Evolutionary conservation across 345 rosid species (phyloP).

Genomic region (Theobroma cacao): DNA sequence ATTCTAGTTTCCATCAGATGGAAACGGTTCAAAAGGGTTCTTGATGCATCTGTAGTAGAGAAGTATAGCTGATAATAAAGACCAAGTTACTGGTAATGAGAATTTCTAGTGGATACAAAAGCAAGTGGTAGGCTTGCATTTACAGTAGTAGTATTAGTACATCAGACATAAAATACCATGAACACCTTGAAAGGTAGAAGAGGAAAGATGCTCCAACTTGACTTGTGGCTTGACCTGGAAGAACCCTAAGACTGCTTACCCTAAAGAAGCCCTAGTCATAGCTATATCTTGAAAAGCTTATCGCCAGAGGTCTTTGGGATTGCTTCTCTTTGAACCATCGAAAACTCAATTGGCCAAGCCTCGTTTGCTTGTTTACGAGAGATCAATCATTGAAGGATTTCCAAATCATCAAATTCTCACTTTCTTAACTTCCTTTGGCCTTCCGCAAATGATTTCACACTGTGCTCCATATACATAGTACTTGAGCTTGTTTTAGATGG

Average conservation of each 20-base stretch:
- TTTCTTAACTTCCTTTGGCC: background rate
- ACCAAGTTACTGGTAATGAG: background rate
- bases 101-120: background rate
- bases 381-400: conserved; percentile 8
- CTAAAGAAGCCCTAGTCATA: conserved; percentile 22
- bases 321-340: conserved; percentile 1
- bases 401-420: background rate
- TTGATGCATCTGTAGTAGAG: background rate
- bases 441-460: background rate
- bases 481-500: background rate
- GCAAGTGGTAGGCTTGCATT: conserved; percentile 11
- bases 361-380: background rate
- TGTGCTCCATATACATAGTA: background rate
- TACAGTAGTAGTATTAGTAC: background rate
- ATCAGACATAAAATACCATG: conserved; percentile 9
- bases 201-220: conserved; percentile 2
- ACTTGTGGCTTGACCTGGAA: conserved; percentile 11
- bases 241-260: conserved; percentile 27
- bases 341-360: background rate
- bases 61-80: background rate
- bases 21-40: background rate
- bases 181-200: conserved; percentile 4
- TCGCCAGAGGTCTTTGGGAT: background rate
- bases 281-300: background rate
- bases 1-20: background rate